These are phyloP conservation scores for Aureobasidium melanogenum DNA, from an alignment of 2,329 filamentous ascomycete genomes.

Conservation along the genomic window DNA sequence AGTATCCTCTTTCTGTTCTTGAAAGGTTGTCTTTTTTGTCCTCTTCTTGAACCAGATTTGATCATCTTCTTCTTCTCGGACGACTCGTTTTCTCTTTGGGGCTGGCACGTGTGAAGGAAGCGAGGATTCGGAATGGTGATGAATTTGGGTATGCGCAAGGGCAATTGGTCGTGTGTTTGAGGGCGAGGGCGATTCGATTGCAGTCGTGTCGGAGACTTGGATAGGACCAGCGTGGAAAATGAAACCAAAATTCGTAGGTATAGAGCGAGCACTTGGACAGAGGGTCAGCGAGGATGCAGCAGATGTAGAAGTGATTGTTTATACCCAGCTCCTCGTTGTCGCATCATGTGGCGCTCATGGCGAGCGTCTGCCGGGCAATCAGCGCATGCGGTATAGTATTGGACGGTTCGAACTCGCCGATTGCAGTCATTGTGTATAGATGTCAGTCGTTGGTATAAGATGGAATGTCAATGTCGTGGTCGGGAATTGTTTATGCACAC, in stretches of 20 bases:
- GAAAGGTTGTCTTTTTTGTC: not conserved
- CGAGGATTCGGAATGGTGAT: not conserved
- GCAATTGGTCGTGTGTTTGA: not conserved
- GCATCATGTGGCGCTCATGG: conserved; percentile 15
- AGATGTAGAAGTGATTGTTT: not conserved
- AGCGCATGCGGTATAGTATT: not conserved
- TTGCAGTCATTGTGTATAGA: not conserved
- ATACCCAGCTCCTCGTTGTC: conserved; percentile 15
- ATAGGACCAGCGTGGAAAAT: conserved; percentile 4
- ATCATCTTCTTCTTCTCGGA: not conserved
- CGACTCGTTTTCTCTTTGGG: not conserved
- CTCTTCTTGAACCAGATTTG: not conserved
- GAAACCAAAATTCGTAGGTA: conserved; percentile 8
- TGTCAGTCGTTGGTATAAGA: not conserved
- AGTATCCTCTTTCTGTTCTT: not conserved
- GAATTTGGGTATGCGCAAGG: not conserved
- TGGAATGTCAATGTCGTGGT: not conserved
- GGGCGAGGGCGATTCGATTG: not conserved
- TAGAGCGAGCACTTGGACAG: not conserved
- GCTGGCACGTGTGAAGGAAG: not conserved
- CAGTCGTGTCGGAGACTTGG: not conserved
- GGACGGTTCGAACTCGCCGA: not conserved
- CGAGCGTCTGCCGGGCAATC: conserved; percentile 3
- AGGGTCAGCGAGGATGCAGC: not conserved
- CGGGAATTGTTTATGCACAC: not conserved